Base-by-base conservation (phyloP, 495 filamentous ascomycete species). In the Echria macrotheca region DNA sequence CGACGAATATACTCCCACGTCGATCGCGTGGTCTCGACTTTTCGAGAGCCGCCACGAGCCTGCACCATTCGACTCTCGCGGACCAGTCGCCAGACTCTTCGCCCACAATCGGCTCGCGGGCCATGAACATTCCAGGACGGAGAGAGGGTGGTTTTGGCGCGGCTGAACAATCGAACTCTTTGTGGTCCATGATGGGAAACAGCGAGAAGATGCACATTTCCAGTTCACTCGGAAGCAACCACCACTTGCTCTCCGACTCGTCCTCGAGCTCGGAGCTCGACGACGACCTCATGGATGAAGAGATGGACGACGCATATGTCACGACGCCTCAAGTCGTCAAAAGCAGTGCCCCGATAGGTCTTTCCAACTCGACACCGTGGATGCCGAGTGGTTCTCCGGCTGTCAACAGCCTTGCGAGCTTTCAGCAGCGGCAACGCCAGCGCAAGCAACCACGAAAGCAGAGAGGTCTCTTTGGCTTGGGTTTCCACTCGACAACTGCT, bases 51-150 rank as follows among this genome's bases (percentile, higher is more conserved):
- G 91, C 90, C 49, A 97, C 93, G 4, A 95, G 89, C 55, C 77
- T 98, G 9, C 93, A 98, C 69, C 94, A 97, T 66, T 96, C 93
- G 18, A 97, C 86, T 2, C 75, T 96, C 6, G 90, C 90, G 35
- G 84, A 86, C 46, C 84, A 90, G 56, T 93, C 87, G n/a, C 93
- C 94, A 10, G 91, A 96, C 61, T 94, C 90, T 3, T 95, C 90
- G 0, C 94, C 94, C 0, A 90, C 81, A n/a, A 83, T 94, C 33
- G 69, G 70, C 15, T 85, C 86, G 23, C 78, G 86, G 19, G 85
- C 83, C 6, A 83, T 95, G 75, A 83, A 78, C 52, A 91, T 95
- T 31, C 89, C 89, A 36, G 53, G 61, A 40, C 64, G 69, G 48
- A 58, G 64, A 41, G 56, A 44, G 40, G 62, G 57, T 55, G 69